Evolutionary conservation across 306 rosid species (phyloP), one percentile per base, ranked within the genome.

Genomic region (Ochetophila trinervis): DNA sequence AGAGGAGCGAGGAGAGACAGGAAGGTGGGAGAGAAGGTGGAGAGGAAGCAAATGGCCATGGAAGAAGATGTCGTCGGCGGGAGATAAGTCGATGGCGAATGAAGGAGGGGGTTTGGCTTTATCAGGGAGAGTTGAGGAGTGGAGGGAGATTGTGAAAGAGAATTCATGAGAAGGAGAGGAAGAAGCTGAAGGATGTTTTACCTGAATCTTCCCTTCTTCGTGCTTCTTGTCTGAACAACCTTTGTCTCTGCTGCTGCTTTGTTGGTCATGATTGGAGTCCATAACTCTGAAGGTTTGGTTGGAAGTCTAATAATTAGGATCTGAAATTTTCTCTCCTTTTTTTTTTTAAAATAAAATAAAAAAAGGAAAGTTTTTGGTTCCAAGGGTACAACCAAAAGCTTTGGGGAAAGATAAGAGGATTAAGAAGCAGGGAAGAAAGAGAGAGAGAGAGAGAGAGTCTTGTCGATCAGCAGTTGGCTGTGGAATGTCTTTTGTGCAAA

Each of bases 61-160:
- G 87, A 89, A 92, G 91, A 92, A 92, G 62, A 92, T 92, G 77
- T 92, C 98, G 37, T 92, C 98, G 5, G 98, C 98, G 0, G 98
- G 98, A 45, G 98, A 80, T 68, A 92, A 78, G 76, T 92, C 98
- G 42, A 86, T 68, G 55, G 96, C 96, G 51, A 80, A 77, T 5
- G 93, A 79, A 66, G 86, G 56, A 17, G 80, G 58, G 11, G 75
- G 12, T 65, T 73, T 75, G 80, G 79, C 68, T 42, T 59, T 54
- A 4, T 13, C 30, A 30, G 77, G 75, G 74, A 59, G 6, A 11
- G 21, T 19, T 60, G 88, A 56, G 62, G 79, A 73, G 69, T 86
- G 91, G 54, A 89, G 85, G 42, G 98, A 92, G 71, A 89, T 83
- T 77, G 96, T 85, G 87, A 92, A 92, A 79, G 96, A 87, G 75